Conservation (phyloP, 345 rosid genomes). For the Citrus australasica region DNA sequence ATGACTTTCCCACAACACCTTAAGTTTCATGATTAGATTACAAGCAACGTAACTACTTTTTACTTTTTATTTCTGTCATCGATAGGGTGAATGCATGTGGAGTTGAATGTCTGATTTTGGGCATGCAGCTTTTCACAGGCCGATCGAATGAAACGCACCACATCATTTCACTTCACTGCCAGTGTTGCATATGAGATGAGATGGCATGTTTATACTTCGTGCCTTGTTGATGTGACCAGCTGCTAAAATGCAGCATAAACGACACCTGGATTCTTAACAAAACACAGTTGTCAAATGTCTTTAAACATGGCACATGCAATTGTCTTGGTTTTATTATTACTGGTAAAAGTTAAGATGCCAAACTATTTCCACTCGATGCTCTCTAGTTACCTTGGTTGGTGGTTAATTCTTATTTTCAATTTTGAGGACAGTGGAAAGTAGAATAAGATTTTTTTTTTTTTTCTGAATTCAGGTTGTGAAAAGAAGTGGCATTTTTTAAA, state of each 20-base stretch:
- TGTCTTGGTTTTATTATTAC: background rate
- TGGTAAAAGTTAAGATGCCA: background rate
- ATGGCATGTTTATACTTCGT: background rate
- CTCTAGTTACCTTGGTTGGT: background rate
- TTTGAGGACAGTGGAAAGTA: background rate
- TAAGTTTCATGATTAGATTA: no score
- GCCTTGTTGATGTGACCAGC: slow-evolving; percentile 9
- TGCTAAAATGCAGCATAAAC: background rate
- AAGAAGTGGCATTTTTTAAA: slow-evolving; percentile 4
- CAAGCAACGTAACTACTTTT: no score
- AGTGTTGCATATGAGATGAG: background rate
- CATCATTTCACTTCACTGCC: background rate
- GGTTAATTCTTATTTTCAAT: background rate
- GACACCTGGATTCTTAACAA: background rate
- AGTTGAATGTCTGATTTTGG: background rate
- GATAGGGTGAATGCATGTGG: background rate
- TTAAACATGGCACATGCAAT: slow-evolving; percentile 7
- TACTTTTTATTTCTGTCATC: background rate
- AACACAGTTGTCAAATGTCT: background rate
- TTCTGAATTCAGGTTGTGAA: background rate
- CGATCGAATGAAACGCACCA: background rate
- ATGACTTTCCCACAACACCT: no score
- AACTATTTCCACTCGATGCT: background rate
- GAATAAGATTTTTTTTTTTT: background rate
- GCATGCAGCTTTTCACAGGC: slow-evolving; percentile 12